Conservation (phyloP, 2,329 filamentous ascomycete species). For the Aspergillus transmontanensis region DNA sequence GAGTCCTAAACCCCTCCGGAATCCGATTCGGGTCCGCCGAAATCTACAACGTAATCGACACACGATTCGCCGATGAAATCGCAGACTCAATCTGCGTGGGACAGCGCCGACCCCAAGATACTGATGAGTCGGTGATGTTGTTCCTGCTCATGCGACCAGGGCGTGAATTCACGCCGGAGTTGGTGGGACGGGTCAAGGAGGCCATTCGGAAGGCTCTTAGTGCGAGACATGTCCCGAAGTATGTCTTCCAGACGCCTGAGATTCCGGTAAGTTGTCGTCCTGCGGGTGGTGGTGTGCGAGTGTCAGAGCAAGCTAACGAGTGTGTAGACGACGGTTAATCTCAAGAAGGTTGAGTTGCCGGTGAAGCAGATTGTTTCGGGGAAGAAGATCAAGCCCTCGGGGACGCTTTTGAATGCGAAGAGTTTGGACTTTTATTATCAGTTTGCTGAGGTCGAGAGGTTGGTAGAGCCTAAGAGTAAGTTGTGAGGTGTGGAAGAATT, state of each 20-base stretch:
- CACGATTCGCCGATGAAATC: constrained; percentile 62
- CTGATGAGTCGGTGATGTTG: constrained; percentile 61
- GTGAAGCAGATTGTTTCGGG: constrained; percentile 84
- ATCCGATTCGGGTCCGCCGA: constrained; percentile 82
- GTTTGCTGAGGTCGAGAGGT: constrained; percentile 71
- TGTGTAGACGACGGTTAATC: constrained; percentile 72
- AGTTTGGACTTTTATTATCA: constrained; percentile 78
- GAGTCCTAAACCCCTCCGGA: constrained; percentile 77
- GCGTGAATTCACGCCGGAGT: constrained; percentile 52
- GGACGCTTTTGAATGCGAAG: constrained; percentile 74
- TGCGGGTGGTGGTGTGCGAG: background rate
- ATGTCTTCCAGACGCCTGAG: constrained; percentile 76
- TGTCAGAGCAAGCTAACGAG: background rate
- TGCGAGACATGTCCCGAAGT: constrained; percentile 75
- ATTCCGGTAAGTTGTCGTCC: constrained; percentile 66
- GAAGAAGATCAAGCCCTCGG: constrained; percentile 71
- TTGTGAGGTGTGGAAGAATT: constrained; percentile 9
- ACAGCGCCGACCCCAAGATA: constrained; percentile 65
- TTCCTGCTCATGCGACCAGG: constrained; percentile 65
- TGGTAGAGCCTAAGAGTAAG: constrained; percentile 40
- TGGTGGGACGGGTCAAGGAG: constrained; percentile 64
- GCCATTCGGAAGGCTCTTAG: constrained; percentile 69
- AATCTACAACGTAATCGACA: constrained; percentile 70
- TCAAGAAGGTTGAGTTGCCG: constrained; percentile 83
- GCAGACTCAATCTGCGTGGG: constrained; percentile 79